Conservation (phyloP, 768 basidiomycete genomes). For the Lyophyllum decastes region DNA sequence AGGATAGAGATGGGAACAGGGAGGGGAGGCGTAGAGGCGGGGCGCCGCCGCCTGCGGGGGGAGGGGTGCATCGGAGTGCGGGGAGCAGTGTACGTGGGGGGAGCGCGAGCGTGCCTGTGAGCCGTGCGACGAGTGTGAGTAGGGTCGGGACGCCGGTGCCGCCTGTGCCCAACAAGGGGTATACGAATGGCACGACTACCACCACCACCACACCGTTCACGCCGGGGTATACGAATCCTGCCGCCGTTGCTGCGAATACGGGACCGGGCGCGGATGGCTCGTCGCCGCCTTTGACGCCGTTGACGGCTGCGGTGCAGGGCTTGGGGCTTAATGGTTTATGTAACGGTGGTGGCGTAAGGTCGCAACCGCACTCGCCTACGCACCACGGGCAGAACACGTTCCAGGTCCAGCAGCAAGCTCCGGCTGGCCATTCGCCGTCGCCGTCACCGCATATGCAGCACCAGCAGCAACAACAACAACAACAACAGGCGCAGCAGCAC, state of each 20-base stretch:
- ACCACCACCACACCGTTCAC: slow-evolving; percentile 18
- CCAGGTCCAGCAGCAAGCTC: slow-evolving; percentile 21
- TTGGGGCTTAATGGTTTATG: slow-evolving; percentile 24
- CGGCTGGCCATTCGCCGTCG: slow-evolving; percentile 9
- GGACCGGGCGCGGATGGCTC: neutral
- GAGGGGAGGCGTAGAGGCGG: slow-evolving; percentile 1
- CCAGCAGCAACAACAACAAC: slow-evolving; percentile 3
- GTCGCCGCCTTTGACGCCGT: slow-evolving; percentile 22
- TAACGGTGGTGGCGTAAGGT: slow-evolving; percentile 16
- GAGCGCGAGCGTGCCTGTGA: slow-evolving; percentile 36
- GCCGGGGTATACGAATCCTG: slow-evolving; percentile 17
- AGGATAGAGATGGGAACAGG: slow-evolving; percentile 20
- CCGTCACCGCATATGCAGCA: neutral
- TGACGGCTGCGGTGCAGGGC: slow-evolving; percentile 26
- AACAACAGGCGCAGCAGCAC: no score
- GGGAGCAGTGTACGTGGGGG: slow-evolving; percentile 7
- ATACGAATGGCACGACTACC: slow-evolving; percentile 3
- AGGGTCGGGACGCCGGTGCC: slow-evolving; percentile 34
- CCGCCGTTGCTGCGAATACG: neutral
- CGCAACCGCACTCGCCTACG: slow-evolving; percentile 38
- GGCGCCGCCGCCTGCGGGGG: neutral
- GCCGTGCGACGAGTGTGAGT: slow-evolving; percentile 34
- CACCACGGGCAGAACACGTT: slow-evolving; percentile 18
- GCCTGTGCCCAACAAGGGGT: neutral
- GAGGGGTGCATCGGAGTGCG: neutral